A percentile compares a stretch with the other conserved stretches of the same genome.
Conservation (phyloP, 140 eudicot genomes). For the Anethum foeniculum region DNA sequence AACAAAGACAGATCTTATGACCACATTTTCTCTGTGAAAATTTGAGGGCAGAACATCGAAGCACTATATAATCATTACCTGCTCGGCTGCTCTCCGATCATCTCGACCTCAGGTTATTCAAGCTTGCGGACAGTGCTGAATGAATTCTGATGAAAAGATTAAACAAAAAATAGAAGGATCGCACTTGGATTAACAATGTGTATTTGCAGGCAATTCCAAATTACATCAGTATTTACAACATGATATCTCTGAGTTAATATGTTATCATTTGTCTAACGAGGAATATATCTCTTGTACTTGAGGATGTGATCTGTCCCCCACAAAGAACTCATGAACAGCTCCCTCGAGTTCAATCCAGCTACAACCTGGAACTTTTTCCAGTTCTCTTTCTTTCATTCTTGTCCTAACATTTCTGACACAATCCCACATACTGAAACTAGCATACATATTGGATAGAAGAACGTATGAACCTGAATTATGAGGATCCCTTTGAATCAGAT, state of each 20-base stretch:
- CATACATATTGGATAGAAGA: conserved; percentile 31
- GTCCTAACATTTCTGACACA: not conserved
- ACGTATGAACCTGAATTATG: conserved; percentile 27
- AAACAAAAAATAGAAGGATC: not conserved
- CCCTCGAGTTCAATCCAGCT: conserved; percentile 12
- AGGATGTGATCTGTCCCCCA: conserved; percentile 1
- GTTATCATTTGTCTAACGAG: not conserved
- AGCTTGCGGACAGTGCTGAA: not conserved
- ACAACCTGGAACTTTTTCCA: conserved; percentile 2
- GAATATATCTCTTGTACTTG: conserved; percentile 7
- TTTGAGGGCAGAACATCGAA: not conserved
- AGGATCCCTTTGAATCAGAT: conserved; percentile 22
- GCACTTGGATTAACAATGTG: not conserved
- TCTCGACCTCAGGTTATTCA: not conserved
- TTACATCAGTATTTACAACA: not conserved
- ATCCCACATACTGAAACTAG: conserved; percentile 14
- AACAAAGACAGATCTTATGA: not conserved
- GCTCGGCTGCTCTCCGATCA: not conserved
- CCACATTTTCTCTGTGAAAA: not conserved
- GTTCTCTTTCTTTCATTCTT: conserved; percentile 7
- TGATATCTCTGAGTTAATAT: not conserved
- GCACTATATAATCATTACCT: not conserved
- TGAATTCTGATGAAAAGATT: not conserved
- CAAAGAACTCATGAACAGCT: not conserved
- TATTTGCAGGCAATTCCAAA: not conserved